These are phyloP conservation scores for Rosellinia necatrix DNA, from an alignment of 2,329 filamentous ascomycete species.

Conservation along the genomic window DNA sequence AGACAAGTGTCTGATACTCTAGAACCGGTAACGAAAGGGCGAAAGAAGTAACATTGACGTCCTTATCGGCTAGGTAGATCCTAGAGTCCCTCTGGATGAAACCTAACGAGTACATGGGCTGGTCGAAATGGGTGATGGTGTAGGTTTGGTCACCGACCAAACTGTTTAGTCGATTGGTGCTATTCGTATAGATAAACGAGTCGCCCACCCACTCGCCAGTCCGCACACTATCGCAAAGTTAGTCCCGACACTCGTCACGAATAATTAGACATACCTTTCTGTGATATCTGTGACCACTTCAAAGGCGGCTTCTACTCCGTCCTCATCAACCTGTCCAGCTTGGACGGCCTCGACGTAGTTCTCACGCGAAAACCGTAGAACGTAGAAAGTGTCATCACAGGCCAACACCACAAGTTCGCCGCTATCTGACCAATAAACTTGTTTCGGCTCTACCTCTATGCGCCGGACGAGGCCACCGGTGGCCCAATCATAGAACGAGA, in stretches of 20 bases:
- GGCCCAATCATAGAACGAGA: constrained; percentile 97
- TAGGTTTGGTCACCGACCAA: constrained; percentile 97
- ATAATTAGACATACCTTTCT: constrained; percentile 66
- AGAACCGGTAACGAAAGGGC: constrained; percentile 88
- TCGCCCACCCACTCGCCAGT: constrained; percentile 98
- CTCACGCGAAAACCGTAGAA: constrained; percentile 88
- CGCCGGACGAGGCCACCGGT: constrained; percentile 85
- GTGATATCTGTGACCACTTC: constrained; percentile 96
- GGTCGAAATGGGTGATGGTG: constrained; percentile 95
- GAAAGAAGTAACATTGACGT: constrained; percentile 89
- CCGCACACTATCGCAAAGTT: constrained; percentile 65
- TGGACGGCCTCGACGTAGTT: constrained; percentile 84
- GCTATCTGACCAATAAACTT: constrained; percentile 96
- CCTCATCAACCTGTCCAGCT: constrained; percentile 79
- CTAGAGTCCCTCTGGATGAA: constrained; percentile 95
- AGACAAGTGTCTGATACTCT: constrained; percentile 94
- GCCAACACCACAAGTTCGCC: constrained; percentile 91
- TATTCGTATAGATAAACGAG: constrained; percentile 98
- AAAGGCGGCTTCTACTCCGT: constrained; percentile 94
- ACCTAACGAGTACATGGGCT: constrained; percentile 90
- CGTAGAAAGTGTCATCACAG: constrained; percentile 94
- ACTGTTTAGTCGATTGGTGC: constrained; percentile 95
- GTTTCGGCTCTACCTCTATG: constrained; percentile 77
- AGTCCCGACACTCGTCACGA: constrained; percentile 11
- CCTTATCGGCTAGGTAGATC: constrained; percentile 94